Percentiles rank a stretch among this genome's conserved stretches.
Evolutionary conservation across 2,329 filamentous ascomycete species (phyloP).

Genomic region (Epichloe hybrida): DNA sequence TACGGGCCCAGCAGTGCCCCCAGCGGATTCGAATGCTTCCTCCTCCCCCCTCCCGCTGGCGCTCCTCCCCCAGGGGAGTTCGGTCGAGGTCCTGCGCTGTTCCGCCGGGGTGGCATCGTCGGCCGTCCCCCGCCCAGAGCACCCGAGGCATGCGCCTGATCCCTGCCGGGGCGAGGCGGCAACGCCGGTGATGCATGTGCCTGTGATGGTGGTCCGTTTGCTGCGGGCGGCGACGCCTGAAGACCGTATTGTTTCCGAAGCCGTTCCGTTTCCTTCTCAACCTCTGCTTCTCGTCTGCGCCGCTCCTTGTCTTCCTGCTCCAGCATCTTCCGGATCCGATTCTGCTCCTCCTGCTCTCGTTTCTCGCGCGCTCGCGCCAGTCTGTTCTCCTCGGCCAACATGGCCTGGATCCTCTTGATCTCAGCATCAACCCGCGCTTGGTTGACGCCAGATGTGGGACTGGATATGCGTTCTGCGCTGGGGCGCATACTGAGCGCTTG

Average conservation of each 20-base stretch:
- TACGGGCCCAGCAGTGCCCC: conserved; percentile 11
- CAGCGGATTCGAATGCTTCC: conserved; percentile 14
- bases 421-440: conserved; percentile 52
- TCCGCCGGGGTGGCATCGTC: conserved; percentile 23
- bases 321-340: conserved; percentile 49
- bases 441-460: not conserved
- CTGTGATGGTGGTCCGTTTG: conserved; percentile 11
- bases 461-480: conserved; percentile 6
- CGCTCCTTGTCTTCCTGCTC: conserved; percentile 50
- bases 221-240: conserved; percentile 24
- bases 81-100: conserved; percentile 26
- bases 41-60: conserved; percentile 5
- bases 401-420: conserved; percentile 54
- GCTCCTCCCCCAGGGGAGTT: conserved; percentile 2
- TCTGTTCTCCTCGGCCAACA: conserved; percentile 36
- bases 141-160: conserved; percentile 5
- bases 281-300: conserved; percentile 39
- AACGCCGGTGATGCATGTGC: conserved; percentile 17
- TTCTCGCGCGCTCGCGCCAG: conserved; percentile 41
- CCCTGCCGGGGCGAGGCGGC: conserved; percentile 15
- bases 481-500: conserved; percentile 14
- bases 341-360: conserved; percentile 40
- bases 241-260: conserved; percentile 56
- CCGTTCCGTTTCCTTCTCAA: conserved; percentile 74
- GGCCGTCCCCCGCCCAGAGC: conserved; percentile 9